These are phyloP conservation scores for Kwoniella bestiolae DNA, from an alignment of 768 basidiomycete species.

Conservation along the genomic window DNA sequence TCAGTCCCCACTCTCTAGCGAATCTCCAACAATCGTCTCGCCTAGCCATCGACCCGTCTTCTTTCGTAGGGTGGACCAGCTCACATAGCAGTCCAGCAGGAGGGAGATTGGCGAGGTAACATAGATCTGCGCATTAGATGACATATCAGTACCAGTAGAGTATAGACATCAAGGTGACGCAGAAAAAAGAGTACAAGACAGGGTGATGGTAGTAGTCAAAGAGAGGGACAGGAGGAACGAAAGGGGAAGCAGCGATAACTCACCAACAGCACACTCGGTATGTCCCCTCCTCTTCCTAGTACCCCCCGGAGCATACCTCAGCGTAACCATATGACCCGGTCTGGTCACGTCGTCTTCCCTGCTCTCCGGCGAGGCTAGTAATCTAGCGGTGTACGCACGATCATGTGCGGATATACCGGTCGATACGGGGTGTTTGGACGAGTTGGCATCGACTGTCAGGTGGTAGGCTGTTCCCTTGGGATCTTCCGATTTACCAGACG, in stretches of 20 bases:
- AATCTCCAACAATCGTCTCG: constrained; percentile 90
- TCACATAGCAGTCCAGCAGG: constrained; percentile 88
- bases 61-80: constrained; percentile 84
- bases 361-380: constrained; percentile 67
- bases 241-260: constrained; percentile 29
- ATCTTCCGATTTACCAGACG: constrained; percentile 65
- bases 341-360: constrained; percentile 76
- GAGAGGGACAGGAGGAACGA: not conserved
- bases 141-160: too few species aligned
- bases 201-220: not conserved
- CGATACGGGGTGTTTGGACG: constrained; percentile 65
- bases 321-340: constrained; percentile 93
- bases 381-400: constrained; percentile 81
- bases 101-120: constrained; percentile 70
- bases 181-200: too few species aligned
- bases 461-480: constrained; percentile 93
- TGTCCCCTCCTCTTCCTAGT: constrained; percentile 87
- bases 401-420: constrained; percentile 98
- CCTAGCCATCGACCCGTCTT: constrained; percentile 87
- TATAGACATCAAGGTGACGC: too few species aligned
- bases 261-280: constrained; percentile 80
- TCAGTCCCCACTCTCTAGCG: constrained; percentile 84
- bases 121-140: constrained; percentile 81
- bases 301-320: constrained; percentile 84
- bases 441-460: constrained; percentile 86